These are phyloP conservation scores for Podila clonocystis DNA, from an alignment of 192 early-diverging fungal genomes.

Conservation along the genomic window DNA sequence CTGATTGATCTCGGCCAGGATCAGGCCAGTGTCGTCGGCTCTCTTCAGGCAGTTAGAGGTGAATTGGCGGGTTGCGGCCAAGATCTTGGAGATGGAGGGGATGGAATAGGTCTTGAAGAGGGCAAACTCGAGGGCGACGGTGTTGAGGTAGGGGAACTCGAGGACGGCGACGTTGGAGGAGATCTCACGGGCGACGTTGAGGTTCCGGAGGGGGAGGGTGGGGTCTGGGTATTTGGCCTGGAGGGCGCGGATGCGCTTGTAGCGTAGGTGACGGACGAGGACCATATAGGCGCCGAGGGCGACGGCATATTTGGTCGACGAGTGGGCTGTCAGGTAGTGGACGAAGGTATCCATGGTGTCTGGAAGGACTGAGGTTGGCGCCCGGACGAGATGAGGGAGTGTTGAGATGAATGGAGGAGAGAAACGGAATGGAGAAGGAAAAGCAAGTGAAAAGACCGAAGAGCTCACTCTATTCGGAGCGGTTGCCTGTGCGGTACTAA, in stretches of 20 bases:
- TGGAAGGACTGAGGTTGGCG: constrained; percentile 3
- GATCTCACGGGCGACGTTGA: constrained; percentile 35
- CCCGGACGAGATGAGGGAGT: background rate
- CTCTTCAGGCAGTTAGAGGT: constrained; percentile 17
- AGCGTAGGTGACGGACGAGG: constrained; percentile 49
- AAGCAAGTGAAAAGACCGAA: background rate
- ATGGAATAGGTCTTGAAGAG: constrained; percentile 56
- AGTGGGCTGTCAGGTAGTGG: background rate
- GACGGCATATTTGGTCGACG: background rate
- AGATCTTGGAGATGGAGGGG: constrained; percentile 53
- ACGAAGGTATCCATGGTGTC: background rate
- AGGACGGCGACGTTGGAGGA: constrained; percentile 6
- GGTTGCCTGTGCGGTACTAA: no score
- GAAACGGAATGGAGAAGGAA: background rate
- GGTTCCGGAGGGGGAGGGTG: constrained; percentile 34
- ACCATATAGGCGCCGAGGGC: constrained; percentile 22
- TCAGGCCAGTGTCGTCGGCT: constrained; percentile 49
- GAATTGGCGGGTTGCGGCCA: constrained; percentile 45
- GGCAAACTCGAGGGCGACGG: constrained; percentile 44
- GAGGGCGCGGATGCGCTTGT: constrained; percentile 35
- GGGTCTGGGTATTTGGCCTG: constrained; percentile 53
- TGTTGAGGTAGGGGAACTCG: constrained; percentile 52
- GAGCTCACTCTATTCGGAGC: no score
- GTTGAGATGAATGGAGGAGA: background rate
- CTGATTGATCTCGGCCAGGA: constrained; percentile 51